Conservation (phyloP, 176 grass and related monocot genomes). For the Zoysia pacifica region DNA sequence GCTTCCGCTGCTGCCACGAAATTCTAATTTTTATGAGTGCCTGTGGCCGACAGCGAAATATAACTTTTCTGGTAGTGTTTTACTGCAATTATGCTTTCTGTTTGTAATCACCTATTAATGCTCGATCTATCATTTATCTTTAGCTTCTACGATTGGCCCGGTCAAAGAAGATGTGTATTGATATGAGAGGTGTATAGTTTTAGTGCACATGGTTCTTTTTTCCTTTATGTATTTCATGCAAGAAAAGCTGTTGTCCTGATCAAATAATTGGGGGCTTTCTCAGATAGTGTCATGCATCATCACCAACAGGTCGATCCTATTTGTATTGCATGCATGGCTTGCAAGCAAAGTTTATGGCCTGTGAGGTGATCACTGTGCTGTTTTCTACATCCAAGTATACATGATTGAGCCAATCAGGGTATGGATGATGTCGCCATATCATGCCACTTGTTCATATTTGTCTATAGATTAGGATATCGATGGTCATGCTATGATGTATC, state of each 20-base stretch:
- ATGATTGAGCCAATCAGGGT: slow-evolving; percentile 22
- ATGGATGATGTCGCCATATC: neutral
- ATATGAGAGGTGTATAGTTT: slow-evolving; percentile 17
- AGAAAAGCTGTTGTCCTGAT: slow-evolving; percentile 38
- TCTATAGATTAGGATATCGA: neutral
- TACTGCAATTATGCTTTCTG: neutral
- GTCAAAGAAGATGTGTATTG: slow-evolving; percentile 17
- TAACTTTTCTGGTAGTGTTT: neutral
- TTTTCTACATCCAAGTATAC: neutral
- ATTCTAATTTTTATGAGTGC: too few species aligned
- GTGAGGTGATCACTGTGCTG: neutral
- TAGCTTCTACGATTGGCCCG: slow-evolving; percentile 19
- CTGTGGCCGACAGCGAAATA: too few species aligned
- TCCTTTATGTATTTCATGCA: neutral
- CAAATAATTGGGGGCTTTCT: slow-evolving; percentile 46
- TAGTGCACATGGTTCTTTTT: neutral
- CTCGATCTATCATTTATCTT: neutral
- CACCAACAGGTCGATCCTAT: neutral
- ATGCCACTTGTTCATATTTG: slow-evolving; percentile 33
- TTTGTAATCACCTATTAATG: neutral
- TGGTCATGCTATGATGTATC: neutral
- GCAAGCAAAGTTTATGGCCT: neutral
- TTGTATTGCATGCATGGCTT: slow-evolving; percentile 25
- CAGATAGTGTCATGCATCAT: slow-evolving; percentile 26
- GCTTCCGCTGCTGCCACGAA: too few species aligned